Evolutionary conservation across 78 protist genomes (phyloP), one percentile per base, ranked within the genome.

Genomic region (Dictyostelium intermedium): DNA sequence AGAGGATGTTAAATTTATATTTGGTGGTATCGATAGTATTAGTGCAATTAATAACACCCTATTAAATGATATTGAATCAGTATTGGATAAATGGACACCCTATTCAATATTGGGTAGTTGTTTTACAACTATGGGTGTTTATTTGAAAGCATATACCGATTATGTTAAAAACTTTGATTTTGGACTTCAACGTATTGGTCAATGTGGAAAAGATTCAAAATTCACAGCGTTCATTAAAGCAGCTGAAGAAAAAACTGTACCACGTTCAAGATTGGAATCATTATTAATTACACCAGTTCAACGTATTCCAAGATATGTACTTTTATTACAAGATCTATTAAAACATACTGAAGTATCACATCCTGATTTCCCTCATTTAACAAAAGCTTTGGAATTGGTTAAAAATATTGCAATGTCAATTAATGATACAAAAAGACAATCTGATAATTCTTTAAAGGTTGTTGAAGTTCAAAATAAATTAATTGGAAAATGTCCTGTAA

Each of bases 81-180:
- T 80, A 25, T 50, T 80, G 30, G 74, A 78, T 14, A 69, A 80
- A 20, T 89, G 94, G 94, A 80, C 66, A 35, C 94, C 94, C 0
- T 89, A 89, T 35, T 89, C 94, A 10, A 35, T 78, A 0, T n/a
- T 89, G 23, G 94, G 94, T 23, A 41, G 27, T 23, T 69, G 56
- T 30, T 89, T 89, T 66, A 69, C 82, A 20, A 89, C 81, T 8
- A 45, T 89, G 56, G 87, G 83, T 80, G 82, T 47, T 8, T 89
- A 63, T 43, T 78, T 89, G 10, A 78, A 80, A 41, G 94, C 94
- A 34, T 89, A 89, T 34, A 89, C 94, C 11, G 94, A 89, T 61
- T 89, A 89, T 89, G 94, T 89, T 11, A 89, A 89, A 43, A 89
- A 89, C 50, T 89, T 89, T 80, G 94, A 89, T 35, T 89, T 80